Evolutionary conservation across 2,329 filamentous ascomycete species (phyloP), one percentile per base, ranked within the genome.

Genomic region (Passalora sequoiae): DNA sequence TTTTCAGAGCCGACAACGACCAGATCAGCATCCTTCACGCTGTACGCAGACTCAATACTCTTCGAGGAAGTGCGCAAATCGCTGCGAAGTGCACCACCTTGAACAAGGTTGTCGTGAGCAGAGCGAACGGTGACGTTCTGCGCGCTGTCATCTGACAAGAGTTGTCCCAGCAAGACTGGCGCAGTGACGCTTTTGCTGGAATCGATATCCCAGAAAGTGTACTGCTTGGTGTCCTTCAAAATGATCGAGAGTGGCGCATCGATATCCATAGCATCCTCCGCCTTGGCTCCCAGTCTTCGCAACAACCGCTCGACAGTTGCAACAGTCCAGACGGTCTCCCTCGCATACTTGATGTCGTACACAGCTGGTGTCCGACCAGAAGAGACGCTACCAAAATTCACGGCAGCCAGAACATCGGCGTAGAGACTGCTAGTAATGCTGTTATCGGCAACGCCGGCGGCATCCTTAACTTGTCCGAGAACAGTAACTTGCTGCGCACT

Each of bases 151-250:
- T 71, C 73, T 3, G 80, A 76, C 25, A 84, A 66, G 6, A 81
- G 71, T 60, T 80, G 74, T 29, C 75, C 77, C 37, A 84, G 62
- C 33, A 70, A 77, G 16, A 77, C 68, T 8, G 88, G 83, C 1
- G 87, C 81, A 46, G 73, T 72, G 39, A 76, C 74, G 39, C 83
- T 77, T 1, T 73, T 68, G 20, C 89, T 89, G 64, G 81, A 77
- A 60, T 95, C 91, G 29, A 86, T 64, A 56, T 96, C 86, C 89
- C 89, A 97, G 76, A 98, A 96, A 9, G 83, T 83, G 70, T 92
- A 97, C 67, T 97, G 86, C 65, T 86, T 77, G n/a, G 70, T 62
- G 50, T 80, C 75, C 35, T 55, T 53, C 41, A 49, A 55, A 69
- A 71, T 65, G 69, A 78, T 29, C 60, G 65, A 40, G 63, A 54